Base-by-base conservation (phyloP, 352 stramenopile species). In the Globisporangium carolinianum region DNA sequence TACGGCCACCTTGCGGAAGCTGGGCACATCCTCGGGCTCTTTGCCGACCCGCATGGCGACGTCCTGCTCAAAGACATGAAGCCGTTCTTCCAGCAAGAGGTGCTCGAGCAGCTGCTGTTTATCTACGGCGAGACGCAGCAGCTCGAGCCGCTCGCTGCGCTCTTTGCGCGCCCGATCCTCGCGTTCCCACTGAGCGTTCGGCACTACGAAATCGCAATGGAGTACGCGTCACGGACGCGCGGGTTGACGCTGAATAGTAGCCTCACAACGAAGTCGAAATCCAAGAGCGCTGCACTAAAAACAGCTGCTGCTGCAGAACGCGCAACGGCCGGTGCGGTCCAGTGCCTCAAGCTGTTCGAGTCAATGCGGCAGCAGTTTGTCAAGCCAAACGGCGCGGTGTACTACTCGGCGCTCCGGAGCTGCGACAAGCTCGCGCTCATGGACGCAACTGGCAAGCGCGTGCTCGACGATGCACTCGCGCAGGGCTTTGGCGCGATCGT, bases 321-420 rank as follows among this genome's bases (percentile, higher is more conserved):
- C 0, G 64, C 62, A 17, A 42, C 53, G 6, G 52, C 61, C 5
- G 79, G 75, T 7, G 64, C 79, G 6, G 63, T 75, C 14, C 58
- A 79, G 42, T 79, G 70, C 51, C 65, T 94, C 53, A 77, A 82
- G 62, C 62, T 94, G 51, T 94, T 92, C 43, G 79, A 92, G 66
- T 62, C 73, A 53, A 69, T 94, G 41, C 79, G 80, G 32, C 77
- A 79, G 38, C 73, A 86, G 36, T 91, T 91, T 57, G 69, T 94
- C 56, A 81, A 86, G 18, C 84, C 84, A 8, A 91, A 84, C 46
- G 84, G 82, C 32, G 67, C 79, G 55, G 73, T 87, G 24, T 94
- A 92, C 62, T 57, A 83, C 58, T 51, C 86, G n/a, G 83, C 80
- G 10, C 67, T 94, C 17, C 76, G 80, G 60, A 85, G 69, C 55